These are phyloP conservation scores for rapeseed (Brassica napus) DNA, from an alignment of 345 rosid species.

Conservation along the genomic window DNA sequence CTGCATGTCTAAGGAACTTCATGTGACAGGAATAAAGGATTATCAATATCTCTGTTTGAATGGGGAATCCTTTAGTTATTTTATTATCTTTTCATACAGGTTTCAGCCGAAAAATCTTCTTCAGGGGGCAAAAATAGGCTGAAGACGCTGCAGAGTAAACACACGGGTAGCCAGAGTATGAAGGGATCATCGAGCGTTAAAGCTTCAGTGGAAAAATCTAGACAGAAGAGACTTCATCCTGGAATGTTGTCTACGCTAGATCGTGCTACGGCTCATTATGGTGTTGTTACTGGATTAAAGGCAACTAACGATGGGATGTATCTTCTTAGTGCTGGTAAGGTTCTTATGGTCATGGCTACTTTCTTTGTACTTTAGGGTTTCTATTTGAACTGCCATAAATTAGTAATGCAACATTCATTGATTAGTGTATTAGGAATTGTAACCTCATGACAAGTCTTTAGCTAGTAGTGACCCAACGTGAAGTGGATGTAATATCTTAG, in stretches of 20 bases:
- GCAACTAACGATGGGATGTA: slow-evolving; percentile 87
- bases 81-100: slow-evolving; percentile 38
- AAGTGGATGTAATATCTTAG: neutral
- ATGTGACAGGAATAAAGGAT: slow-evolving; percentile 7
- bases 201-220: slow-evolving; percentile 53
- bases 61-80: slow-evolving; percentile 14
- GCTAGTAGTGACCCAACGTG: neutral
- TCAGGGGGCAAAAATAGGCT: slow-evolving; percentile 51
- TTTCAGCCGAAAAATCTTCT: slow-evolving; percentile 48
- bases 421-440: slow-evolving; percentile 8
- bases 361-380: slow-evolving; percentile 13
- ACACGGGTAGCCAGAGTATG: slow-evolving; percentile 53
- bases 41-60: slow-evolving; percentile 6
- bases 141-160: slow-evolving; percentile 47
- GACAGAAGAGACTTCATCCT: slow-evolving; percentile 74
- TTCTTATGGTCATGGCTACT: slow-evolving; percentile 11
- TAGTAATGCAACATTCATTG: neutral
- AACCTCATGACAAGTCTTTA: neutral
- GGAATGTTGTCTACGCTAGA: slow-evolving; percentile 82
- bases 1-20: slow-evolving; percentile 19
- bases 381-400: neutral
- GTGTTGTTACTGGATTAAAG: slow-evolving; percentile 86
- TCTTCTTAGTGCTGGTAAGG: slow-evolving; percentile 90
- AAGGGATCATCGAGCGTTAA: slow-evolving; percentile 59
- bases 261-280: slow-evolving; percentile 92